These are phyloP conservation scores for Cyclospora cayetanensis DNA, from an alignment of 169 alveolate species.

Conservation along the genomic window DNA sequence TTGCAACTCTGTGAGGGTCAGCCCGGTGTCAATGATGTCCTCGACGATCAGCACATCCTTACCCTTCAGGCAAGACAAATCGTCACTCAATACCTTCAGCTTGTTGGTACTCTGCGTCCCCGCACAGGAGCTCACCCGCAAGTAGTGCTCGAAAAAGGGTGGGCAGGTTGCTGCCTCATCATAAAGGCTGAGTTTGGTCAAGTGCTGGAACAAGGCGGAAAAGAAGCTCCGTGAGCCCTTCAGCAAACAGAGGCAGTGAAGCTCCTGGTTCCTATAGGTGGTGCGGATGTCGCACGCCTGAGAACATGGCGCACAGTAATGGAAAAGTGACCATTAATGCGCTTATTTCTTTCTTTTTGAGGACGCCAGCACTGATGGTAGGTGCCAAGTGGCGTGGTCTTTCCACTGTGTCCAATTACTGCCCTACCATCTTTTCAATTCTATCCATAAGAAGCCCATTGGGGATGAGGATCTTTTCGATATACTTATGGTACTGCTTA, in stretches of 20 bases:
- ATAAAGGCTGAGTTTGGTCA: slow-evolving; percentile 63
- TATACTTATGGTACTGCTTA: slow-evolving; percentile 62
- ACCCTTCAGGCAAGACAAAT: slow-evolving; percentile 75
- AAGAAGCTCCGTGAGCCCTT: slow-evolving; percentile 84
- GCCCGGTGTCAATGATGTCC: slow-evolving; percentile 82
- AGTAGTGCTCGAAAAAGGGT: slow-evolving; percentile 79
- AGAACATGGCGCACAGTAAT: not conserved
- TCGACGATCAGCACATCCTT: slow-evolving; percentile 82
- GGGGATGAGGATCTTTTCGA: slow-evolving; percentile 71
- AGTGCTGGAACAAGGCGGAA: slow-evolving; percentile 72
- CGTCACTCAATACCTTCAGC: slow-evolving; percentile 74
- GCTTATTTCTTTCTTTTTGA: not conserved
- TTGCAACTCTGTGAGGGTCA: slow-evolving; percentile 74
- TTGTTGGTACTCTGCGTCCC: slow-evolving; percentile 65
- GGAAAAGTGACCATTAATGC: not conserved
- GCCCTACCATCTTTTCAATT: slow-evolving; percentile 74
- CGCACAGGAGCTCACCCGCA: slow-evolving; percentile 78
- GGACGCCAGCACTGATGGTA: not conserved
- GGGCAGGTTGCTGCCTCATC: slow-evolving; percentile 57
- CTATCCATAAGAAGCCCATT: slow-evolving; percentile 75
- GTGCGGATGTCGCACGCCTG: slow-evolving; percentile 78
- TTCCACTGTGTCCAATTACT: too few species aligned
- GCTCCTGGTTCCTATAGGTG: slow-evolving; percentile 72
- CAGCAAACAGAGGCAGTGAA: slow-evolving; percentile 80
- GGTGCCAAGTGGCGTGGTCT: not conserved